Evolutionary conservation across 371 early-diverging fungal genomes (phyloP).

Genomic region (Rhizomucor pusillus): DNA sequence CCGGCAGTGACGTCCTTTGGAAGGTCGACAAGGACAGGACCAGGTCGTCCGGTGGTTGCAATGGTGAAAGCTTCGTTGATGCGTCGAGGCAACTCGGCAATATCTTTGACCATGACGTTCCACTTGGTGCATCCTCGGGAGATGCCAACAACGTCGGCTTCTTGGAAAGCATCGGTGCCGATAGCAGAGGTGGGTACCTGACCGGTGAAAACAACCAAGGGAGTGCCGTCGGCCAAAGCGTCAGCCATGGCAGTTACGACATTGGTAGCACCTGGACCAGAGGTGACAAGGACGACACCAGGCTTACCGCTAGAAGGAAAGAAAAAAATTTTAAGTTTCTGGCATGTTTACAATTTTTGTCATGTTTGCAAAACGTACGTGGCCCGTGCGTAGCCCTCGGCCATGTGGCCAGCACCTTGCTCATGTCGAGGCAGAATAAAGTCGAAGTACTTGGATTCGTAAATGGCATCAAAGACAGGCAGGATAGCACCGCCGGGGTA

Average conservation of each 20-base stretch:
- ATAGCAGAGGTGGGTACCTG: conserved; percentile 92
- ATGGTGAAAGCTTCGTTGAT: conserved; percentile 97
- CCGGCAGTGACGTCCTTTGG: conserved; percentile 97
- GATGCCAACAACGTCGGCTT: conserved; percentile 96
- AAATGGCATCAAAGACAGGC: conserved; percentile 96
- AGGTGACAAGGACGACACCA: conserved; percentile 94
- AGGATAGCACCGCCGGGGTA: conserved; percentile 97
- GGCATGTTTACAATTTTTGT: background rate
- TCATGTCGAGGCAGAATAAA: conserved; percentile 96
- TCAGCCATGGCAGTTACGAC: conserved; percentile 97
- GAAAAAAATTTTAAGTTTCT: conserved; percentile 2
- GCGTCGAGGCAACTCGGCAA: conserved; percentile 91
- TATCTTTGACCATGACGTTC: conserved; percentile 98
- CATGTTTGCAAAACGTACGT: conserved; percentile 52
- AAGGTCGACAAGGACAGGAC: conserved; percentile 96
- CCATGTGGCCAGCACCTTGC: conserved; percentile 98
- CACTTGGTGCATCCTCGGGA: conserved; percentile 95
- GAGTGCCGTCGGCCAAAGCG: conserved; percentile 92
- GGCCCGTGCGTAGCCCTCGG: conserved; percentile 95
- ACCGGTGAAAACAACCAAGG: conserved; percentile 93
- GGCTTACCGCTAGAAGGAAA: conserved; percentile 73
- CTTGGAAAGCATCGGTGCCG: conserved; percentile 97
- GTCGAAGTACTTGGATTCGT: conserved; percentile 92
- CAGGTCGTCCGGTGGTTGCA: conserved; percentile 94
- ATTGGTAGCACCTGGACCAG: conserved; percentile 98